A percentile compares a stretch with the other conserved stretches of the same genome.
Conservation (phyloP, 1,284 basidiomycete genomes). For the Ganoderma boninense region DNA sequence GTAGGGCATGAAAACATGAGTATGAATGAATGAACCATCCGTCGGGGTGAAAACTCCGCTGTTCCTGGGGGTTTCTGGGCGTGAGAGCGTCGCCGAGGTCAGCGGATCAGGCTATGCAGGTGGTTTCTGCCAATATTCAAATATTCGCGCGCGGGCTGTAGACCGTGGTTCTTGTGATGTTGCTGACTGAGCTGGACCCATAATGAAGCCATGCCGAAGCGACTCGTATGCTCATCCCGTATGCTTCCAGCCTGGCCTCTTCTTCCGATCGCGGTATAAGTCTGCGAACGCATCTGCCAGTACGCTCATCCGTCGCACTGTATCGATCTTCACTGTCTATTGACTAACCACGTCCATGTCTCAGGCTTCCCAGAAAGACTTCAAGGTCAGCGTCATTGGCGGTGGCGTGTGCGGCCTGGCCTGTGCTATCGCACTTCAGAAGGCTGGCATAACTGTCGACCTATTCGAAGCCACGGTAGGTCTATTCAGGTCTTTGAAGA, state of each 20-base stretch:
- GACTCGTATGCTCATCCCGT: no score
- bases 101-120: background rate
- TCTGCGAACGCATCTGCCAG: background rate
- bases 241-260: background rate
- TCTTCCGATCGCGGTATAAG: background rate
- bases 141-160: no score
- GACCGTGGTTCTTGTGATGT: no score
- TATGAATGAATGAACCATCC: no score
- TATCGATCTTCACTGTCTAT: background rate
- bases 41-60: no score
- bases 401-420: slow-evolving; percentile 62
- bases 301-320: background rate
- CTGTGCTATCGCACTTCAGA: slow-evolving; percentile 53
- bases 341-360: background rate
- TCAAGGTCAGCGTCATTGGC: slow-evolving; percentile 60
- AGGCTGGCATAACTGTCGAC: slow-evolving; percentile 53
- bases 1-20: no score
- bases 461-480: slow-evolving; percentile 60
- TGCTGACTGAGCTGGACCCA: background rate
- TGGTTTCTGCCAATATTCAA: background rate
- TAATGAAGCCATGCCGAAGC: background rate
- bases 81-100: background rate
- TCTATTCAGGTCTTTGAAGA: background rate
- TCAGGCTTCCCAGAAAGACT: slow-evolving; percentile 37
- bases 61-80: no score